Conservation (phyloP, 306 rosid genomes). For the Gleditsia sinensis region DNA sequence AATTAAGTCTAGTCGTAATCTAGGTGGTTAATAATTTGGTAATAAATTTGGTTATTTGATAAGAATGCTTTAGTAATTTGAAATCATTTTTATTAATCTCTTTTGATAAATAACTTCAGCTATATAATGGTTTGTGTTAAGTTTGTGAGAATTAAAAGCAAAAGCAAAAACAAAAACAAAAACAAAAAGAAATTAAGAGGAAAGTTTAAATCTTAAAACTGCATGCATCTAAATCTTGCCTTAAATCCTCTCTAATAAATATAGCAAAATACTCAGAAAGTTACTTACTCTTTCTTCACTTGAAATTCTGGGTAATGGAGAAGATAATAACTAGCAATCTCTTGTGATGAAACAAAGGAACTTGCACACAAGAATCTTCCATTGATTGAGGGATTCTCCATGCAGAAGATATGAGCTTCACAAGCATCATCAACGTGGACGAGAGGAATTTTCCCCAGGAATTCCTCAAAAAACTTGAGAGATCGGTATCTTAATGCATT, state of each 20-base stretch:
- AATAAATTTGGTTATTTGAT: too few species aligned
- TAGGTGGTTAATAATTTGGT: too few species aligned
- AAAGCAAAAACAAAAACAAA: too few species aligned
- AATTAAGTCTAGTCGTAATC: too few species aligned
- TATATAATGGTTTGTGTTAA: too few species aligned
- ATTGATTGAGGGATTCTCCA: slow-evolving; percentile 45
- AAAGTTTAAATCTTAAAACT: too few species aligned
- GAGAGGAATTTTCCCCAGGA: slow-evolving; percentile 40
- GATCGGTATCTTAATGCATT: neutral
- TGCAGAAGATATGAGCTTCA: slow-evolving; percentile 56
- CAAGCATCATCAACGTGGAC: slow-evolving; percentile 58
- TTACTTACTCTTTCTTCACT: slow-evolving; percentile 50
- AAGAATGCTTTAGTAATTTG: too few species aligned
- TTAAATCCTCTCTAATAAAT: neutral
- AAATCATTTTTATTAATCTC: too few species aligned
- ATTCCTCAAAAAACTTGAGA: slow-evolving; percentile 12
- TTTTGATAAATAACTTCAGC: too few species aligned
- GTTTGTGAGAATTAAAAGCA: too few species aligned
- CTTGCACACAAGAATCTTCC: slow-evolving; percentile 54
- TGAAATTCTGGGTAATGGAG: slow-evolving; percentile 45
- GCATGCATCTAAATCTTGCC: neutral
- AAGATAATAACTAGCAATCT: slow-evolving; percentile 45
- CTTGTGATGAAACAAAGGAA: slow-evolving; percentile 44
- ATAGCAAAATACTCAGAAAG: neutral
- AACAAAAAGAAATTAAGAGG: too few species aligned